Evolutionary conservation across 1,139 yeast species (phyloP).

Genomic region (Debaryomycetaceae sp.): DNA sequence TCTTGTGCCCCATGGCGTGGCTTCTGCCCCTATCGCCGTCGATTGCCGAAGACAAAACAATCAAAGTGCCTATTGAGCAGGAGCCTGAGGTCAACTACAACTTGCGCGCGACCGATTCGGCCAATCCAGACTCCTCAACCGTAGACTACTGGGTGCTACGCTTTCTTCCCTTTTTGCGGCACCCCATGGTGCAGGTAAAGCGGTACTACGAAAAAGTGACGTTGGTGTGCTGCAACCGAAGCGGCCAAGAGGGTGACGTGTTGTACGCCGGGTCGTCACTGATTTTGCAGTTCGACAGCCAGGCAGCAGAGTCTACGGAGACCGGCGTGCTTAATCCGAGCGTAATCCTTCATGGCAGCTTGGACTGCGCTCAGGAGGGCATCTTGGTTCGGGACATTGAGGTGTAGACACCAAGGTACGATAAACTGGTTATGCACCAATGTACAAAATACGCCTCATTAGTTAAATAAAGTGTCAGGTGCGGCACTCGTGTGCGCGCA

Average conservation of each 20-base stretch:
- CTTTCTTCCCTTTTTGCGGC: conserved; percentile 58
- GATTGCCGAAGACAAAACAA: not conserved
- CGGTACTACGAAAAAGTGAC: conserved; percentile 24
- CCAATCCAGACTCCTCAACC: conserved; percentile 23
- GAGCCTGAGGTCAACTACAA: not conserved
- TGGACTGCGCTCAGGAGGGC: conserved; percentile 64
- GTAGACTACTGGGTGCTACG: conserved; percentile 68
- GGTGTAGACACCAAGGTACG: too few species aligned
- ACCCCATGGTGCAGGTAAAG: conserved; percentile 26
- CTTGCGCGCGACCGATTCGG: not conserved
- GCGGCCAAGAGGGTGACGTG: conserved; percentile 68
- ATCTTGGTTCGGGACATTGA: conserved; percentile 55
- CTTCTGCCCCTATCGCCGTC: conserved; percentile 53
- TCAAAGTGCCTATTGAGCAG: conserved; percentile 1
- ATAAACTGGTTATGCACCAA: too few species aligned
- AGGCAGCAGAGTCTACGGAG: conserved; percentile 16
- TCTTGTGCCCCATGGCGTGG: conserved; percentile 90
- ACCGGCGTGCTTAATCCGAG: conserved; percentile 38
- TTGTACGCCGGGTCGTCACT: conserved; percentile 71
- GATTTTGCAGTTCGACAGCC: conserved; percentile 48
- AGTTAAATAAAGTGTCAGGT: too few species aligned
- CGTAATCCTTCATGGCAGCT: conserved; percentile 49
- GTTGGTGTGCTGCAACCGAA: conserved; percentile 60
- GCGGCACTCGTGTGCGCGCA: too few species aligned
- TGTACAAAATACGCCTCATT: too few species aligned